phyloP scores from a whole-genome alignment of 306 rosid species.

The Trifolium repens region DNA sequence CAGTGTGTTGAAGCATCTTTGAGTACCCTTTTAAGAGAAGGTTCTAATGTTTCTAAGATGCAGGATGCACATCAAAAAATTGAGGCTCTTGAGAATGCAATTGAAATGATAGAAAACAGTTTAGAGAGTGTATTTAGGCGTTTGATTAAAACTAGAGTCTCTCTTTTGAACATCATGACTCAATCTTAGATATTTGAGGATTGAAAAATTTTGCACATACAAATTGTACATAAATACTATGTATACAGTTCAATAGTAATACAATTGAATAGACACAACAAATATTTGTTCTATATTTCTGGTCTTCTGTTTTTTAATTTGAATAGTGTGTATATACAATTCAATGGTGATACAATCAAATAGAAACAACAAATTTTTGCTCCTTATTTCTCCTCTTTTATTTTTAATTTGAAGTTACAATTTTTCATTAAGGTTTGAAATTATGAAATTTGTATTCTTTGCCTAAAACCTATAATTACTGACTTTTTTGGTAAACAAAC shows the following conservation, averaged over 20 bases:
- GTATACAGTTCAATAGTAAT: background rate
- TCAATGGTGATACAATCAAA: background rate
- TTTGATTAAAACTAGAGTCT: constrained; percentile 64
- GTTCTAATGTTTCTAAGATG: constrained; percentile 44
- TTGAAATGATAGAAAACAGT: constrained; percentile 60
- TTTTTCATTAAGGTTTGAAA: too few relatives aligned
- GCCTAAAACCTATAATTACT: background rate
- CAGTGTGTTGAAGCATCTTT: constrained; percentile 43
- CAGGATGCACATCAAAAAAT: constrained; percentile 38
- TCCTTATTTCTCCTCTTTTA: background rate
- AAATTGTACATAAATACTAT: background rate
- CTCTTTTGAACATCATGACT: constrained; percentile 63
- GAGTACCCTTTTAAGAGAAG: constrained; percentile 24
- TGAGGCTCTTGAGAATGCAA: constrained; percentile 57
- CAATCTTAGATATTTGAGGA: background rate
- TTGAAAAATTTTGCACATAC: background rate
- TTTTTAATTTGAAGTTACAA: too few relatives aligned
- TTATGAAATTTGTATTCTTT: background rate
- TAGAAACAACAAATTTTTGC: background rate
- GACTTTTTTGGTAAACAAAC: background rate
- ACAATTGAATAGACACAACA: background rate
- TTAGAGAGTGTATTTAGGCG: constrained; percentile 61
- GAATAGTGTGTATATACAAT: background rate
- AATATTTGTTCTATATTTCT: background rate
- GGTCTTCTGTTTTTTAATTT: background rate